Conservation (phyloP, 331 rosid species). For the Acacia pycnantha region DNA sequence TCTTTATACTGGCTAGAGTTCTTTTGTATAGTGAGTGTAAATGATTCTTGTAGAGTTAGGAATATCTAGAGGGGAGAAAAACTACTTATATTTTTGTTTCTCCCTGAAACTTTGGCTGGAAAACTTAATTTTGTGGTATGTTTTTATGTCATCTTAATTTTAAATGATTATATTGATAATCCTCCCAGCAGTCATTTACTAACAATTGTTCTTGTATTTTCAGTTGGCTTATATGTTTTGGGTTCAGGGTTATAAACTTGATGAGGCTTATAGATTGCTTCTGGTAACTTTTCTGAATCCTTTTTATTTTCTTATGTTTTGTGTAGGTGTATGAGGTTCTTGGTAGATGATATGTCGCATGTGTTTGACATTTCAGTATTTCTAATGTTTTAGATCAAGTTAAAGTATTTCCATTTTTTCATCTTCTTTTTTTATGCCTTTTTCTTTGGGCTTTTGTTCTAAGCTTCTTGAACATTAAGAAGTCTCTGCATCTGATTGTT, state of each 20-base stretch:
- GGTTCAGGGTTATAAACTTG: slow-evolving; percentile 81
- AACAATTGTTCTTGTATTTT: slow-evolving; percentile 36
- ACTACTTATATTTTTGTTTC: neutral
- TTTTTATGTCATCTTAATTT: slow-evolving; percentile 6
- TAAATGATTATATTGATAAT: neutral
- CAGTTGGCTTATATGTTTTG: slow-evolving; percentile 97
- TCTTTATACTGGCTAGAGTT: neutral
- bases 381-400: slow-evolving; percentile 6
- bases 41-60: neutral
- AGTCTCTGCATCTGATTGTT: slow-evolving; percentile 1
- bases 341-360: slow-evolving; percentile 11
- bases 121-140: neutral
- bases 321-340: slow-evolving; percentile 7
- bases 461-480: neutral
- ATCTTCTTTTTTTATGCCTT: neutral
- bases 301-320: slow-evolving; percentile 15
- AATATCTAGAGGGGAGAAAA: neutral
- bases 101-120: neutral
- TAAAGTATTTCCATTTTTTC: neutral
- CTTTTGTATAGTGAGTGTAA: neutral
- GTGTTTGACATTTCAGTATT: slow-evolving; percentile 18
- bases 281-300: slow-evolving; percentile 52
- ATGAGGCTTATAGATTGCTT: slow-evolving; percentile 60
- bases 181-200: slow-evolving; percentile 15
- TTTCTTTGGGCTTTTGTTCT: neutral